Base-by-base conservation (phyloP, 1,284 basidiomycete genomes). In the Fistulinella staudtii region DNA sequence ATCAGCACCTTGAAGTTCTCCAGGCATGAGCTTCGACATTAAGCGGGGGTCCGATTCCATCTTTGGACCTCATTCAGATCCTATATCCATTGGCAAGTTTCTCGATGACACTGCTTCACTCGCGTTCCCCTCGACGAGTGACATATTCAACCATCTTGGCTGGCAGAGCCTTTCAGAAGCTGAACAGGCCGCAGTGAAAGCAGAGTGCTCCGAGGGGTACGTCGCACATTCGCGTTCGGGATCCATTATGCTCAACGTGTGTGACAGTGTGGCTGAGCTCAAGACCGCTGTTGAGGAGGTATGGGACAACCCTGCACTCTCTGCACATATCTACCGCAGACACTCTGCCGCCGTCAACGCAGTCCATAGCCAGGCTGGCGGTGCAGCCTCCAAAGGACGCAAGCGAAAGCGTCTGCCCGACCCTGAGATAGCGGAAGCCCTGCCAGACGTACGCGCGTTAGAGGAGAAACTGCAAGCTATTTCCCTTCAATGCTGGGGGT, bases 401-500 rank as follows among this genome's bases (percentile, higher is more conserved):
- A 82, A 76, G 54, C 62, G 71, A 29, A 74, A 69, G 44, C 68
- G 71, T 41, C 22, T 57, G 13, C 47, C 70, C 57, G 49, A 56
- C 56, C 17, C 58, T 47, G 46, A 71, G 67, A 45, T 56, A 52
- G 28, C 53, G 57, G 31, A 60, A 50, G 36, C 66, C 39, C 57
- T 62, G 13, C 60, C 69, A 10, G 76, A 78, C 18, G 71, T 78
- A 4, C 54, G 62, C 1, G 56, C 61, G 4, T 54, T 87, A 3
- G 74, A 79, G 51, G 61, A 69, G 37, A 68, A 67, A 21, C 60
- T 86, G 18, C 75, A 79, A 11, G 53, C 53, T 6, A 64, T 79
- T 15, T 60, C 72, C 39, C 67, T 88, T 15, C 69, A 65, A 35
- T 75, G 79, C 53, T 85, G 80, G 77, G 73, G 72, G 83, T 86